Conservation (phyloP, 805 yeast genomes). For the Saccharomycopsis fibuligera region DNA sequence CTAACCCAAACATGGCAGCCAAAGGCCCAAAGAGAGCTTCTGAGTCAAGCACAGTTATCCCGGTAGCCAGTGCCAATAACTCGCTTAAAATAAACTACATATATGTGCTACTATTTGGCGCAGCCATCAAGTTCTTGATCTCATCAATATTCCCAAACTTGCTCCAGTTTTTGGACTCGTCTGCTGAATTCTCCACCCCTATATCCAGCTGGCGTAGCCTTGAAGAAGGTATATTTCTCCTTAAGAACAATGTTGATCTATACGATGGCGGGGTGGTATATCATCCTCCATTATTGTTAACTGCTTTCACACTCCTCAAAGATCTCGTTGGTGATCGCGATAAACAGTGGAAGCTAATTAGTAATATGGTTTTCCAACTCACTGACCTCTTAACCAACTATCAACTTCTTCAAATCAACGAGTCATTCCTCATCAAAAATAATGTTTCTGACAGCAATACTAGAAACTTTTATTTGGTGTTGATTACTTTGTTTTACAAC, state of each 20-base stretch:
- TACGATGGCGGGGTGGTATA: constrained; percentile 84
- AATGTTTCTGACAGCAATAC: constrained; percentile 21
- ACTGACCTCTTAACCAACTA: constrained; percentile 55
- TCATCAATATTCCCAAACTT: constrained; percentile 25
- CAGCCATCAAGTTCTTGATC: constrained; percentile 5
- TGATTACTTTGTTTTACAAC: constrained; percentile 54
- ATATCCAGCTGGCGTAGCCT: constrained; percentile 60
- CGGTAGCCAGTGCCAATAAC: background rate
- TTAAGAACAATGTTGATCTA: constrained; percentile 50
- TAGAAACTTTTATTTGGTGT: constrained; percentile 28
- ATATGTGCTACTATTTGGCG: constrained; percentile 7
- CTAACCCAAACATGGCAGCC: too few species aligned
- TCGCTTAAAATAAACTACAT: background rate
- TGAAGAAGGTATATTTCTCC: constrained; percentile 61
- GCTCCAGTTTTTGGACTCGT: constrained; percentile 35
- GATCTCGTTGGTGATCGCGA: constrained; percentile 6
- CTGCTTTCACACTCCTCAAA: constrained; percentile 38
- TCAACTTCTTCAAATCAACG: constrained; percentile 45
- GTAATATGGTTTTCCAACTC: constrained; percentile 40
- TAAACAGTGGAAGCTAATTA: constrained; percentile 12
- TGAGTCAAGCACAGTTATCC: background rate
- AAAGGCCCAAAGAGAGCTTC: too few species aligned
- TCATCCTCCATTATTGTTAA: constrained; percentile 72
- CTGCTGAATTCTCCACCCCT: constrained; percentile 67
- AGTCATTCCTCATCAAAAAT: constrained; percentile 24